Conservation (phyloP, 495 filamentous ascomycete genomes). For the Neurospora sublineolata region DNA sequence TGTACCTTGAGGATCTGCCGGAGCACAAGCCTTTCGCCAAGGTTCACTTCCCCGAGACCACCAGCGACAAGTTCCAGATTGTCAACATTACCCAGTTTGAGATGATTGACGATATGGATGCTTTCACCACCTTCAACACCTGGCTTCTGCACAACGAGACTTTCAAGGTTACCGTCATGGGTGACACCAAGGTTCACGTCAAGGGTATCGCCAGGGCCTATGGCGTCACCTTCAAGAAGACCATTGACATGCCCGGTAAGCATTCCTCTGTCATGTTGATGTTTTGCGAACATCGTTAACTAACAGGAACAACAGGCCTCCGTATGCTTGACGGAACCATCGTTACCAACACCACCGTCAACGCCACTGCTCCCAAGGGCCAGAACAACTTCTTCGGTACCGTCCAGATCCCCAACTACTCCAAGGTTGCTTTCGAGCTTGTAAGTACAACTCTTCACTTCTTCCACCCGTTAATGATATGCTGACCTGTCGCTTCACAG, state of each 20-base stretch:
- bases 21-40: conserved; percentile 45
- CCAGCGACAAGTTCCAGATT: conserved; percentile 39
- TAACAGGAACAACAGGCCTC: conserved; percentile 21
- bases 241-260: conserved; percentile 25
- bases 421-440: conserved; percentile 51
- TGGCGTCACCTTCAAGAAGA: conserved; percentile 33
- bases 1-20: conserved; percentile 44
- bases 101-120: conserved; percentile 40
- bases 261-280: neutral
- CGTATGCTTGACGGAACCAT: conserved; percentile 46
- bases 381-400: conserved; percentile 54
- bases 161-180: conserved; percentile 27
- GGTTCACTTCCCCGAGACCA: conserved; percentile 40
- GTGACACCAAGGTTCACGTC: conserved; percentile 29
- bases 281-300: neutral
- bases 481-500: conserved; percentile 25
- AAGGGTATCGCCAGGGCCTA: conserved; percentile 26
- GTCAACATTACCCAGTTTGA: conserved; percentile 49
- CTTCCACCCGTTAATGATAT: neutral
- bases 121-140: conserved; percentile 49
- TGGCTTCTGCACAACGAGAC: conserved; percentile 35
- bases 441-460: conserved; percentile 27
- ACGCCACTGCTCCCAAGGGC: conserved; percentile 24
- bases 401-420: conserved; percentile 58
- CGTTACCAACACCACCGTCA: conserved; percentile 40